phyloP scores from a whole-genome alignment of 176 grass and related monocot species.

The Panicum miliaceum region DNA sequence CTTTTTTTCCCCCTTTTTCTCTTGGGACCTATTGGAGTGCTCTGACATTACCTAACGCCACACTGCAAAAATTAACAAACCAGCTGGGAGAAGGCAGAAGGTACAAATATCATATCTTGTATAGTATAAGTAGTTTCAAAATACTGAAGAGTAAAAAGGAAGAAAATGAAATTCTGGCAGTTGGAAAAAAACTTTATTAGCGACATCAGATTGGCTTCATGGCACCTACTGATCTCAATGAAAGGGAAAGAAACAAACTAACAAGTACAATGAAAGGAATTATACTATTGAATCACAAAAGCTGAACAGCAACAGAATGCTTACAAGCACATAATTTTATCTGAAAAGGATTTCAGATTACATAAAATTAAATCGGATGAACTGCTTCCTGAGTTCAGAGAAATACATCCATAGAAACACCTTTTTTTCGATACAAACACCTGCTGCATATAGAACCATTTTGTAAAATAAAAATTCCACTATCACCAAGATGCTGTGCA shows the following conservation, averaged over 20 bases:
- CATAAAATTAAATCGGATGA: neutral
- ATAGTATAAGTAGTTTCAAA: conserved; percentile 16
- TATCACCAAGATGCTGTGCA: conserved; percentile 17
- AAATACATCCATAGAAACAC: conserved; percentile 16
- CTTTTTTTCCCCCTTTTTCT: neutral
- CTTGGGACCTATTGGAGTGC: neutral
- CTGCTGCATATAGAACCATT: neutral
- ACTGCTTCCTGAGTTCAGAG: neutral
- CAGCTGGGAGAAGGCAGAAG: neutral
- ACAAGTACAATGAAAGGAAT: conserved; percentile 31
- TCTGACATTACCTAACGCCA: neutral
- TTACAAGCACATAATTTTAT: conserved; percentile 35
- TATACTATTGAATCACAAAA: conserved; percentile 33
- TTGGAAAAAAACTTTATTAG: conserved; percentile 29
- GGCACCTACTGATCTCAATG: conserved; percentile 28
- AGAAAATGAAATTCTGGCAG: neutral
- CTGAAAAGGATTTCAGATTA: neutral
- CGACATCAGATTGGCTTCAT: conserved; percentile 16
- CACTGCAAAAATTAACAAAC: neutral
- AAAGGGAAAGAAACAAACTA: conserved; percentile 35
- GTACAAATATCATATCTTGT: conserved; percentile 5
- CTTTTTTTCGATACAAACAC: too few species aligned
- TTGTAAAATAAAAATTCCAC: neutral
- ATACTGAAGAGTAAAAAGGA: conserved; percentile 6
- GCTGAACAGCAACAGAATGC: conserved; percentile 30